Conservation (phyloP, 208 protist species). For the Trypanosoma avium region DNA sequence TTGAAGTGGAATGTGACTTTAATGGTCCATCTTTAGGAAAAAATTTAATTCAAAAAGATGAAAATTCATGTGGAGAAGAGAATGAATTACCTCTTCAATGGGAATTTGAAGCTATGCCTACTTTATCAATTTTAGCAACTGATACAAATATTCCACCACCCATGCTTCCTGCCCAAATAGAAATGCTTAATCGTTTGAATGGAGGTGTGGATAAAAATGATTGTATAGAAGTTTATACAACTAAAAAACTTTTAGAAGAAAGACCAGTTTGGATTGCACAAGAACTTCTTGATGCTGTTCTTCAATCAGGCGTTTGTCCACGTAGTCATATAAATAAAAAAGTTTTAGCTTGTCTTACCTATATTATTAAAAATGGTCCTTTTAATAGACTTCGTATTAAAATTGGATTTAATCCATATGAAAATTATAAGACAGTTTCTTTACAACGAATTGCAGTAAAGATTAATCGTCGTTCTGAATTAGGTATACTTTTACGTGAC, state of each 20-base stretch:
- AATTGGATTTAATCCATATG: slow-evolving; percentile 77
- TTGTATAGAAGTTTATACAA: slow-evolving; percentile 49
- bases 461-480: slow-evolving; percentile 50
- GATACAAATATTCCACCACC: slow-evolving; percentile 36
- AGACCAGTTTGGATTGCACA: slow-evolving; percentile 62
- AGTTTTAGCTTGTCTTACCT: slow-evolving; percentile 64
- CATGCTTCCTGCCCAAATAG: slow-evolving; percentile 32
- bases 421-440: slow-evolving; percentile 31
- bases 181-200: slow-evolving; percentile 20
- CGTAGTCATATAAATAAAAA: slow-evolving; percentile 63
- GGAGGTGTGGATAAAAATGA: slow-evolving; percentile 28
- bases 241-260: slow-evolving; percentile 47
- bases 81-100: slow-evolving; percentile 1
- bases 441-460: slow-evolving; percentile 53
- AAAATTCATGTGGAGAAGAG: neutral
- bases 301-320: slow-evolving; percentile 64
- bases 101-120: slow-evolving; percentile 39
- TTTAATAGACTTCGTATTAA: slow-evolving; percentile 82
- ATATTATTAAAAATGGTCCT: slow-evolving; percentile 64
- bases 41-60: neutral
- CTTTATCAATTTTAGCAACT: slow-evolving; percentile 31
- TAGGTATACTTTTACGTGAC: slow-evolving; percentile 68
- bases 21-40: neutral
- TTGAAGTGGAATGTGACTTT: slow-evolving; percentile 55
- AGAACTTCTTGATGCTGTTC: slow-evolving; percentile 57